Percentiles rank a stretch among this genome's conserved stretches.
These are phyloP conservation scores for Ceratobasidium papillatum DNA, from an alignment of 1,284 basidiomycete species.

Conservation along the genomic window DNA sequence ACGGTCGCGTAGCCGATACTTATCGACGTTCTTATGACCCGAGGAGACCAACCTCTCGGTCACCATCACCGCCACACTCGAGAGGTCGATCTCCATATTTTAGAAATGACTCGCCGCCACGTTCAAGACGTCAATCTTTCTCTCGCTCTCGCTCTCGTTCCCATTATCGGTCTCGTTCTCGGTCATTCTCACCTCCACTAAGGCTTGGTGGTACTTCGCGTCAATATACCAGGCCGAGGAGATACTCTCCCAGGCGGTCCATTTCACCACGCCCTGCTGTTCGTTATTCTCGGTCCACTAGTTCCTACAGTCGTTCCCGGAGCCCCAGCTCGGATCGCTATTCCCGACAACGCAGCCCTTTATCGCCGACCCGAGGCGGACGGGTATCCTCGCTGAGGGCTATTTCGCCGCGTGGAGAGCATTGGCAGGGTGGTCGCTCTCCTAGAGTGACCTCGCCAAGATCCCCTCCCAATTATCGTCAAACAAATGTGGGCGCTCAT, in stretches of 20 bases:
- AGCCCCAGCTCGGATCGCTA: constrained; percentile 3
- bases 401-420: background rate
- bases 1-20: background rate
- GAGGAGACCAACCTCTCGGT: background rate
- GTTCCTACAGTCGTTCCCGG: constrained; percentile 11
- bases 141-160: background rate
- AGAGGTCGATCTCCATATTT: background rate
- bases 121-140: background rate
- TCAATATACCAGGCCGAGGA: background rate
- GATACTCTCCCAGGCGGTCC: constrained; percentile 2
- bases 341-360: background rate
- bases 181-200: background rate
- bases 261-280: background rate
- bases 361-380: background rate
- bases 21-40: background rate
- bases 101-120: background rate
- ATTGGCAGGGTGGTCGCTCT: background rate
- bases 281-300: background rate
- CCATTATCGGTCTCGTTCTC: background rate
- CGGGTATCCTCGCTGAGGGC: background rate
- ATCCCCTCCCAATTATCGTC: background rate
- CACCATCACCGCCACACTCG: background rate
- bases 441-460: background rate
- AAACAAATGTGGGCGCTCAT: background rate
- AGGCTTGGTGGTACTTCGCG: background rate